These are phyloP conservation scores for Neopestalotiopsis clavispora DNA, from an alignment of 2,329 filamentous ascomycete species.

Conservation along the genomic window DNA sequence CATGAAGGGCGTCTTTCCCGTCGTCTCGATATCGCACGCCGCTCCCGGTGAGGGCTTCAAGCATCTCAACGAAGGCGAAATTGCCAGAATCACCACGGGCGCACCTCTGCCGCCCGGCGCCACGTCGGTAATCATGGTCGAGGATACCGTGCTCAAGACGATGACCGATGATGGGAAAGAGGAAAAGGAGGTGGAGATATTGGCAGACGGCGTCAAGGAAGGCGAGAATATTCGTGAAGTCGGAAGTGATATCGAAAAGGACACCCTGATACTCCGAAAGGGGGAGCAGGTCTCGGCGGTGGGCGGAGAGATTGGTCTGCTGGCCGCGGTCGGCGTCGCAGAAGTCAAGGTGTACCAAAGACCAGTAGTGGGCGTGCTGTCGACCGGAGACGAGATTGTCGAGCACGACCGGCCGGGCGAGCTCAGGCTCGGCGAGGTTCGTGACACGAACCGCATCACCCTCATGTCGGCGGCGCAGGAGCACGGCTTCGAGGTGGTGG, in stretches of 20 bases:
- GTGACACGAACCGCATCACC: slow-evolving; percentile 91
- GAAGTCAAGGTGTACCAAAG: slow-evolving; percentile 75
- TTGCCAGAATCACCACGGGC: slow-evolving; percentile 92
- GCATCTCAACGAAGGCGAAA: slow-evolving; percentile 71
- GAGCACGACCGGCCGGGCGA: slow-evolving; percentile 67
- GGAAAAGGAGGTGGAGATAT: slow-evolving; percentile 86
- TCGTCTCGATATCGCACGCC: slow-evolving; percentile 86
- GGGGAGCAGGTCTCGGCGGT: slow-evolving; percentile 85
- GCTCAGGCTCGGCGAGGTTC: slow-evolving; percentile 80
- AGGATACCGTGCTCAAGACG: slow-evolving; percentile 81
- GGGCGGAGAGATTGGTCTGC: slow-evolving; percentile 88
- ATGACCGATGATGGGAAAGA: slow-evolving; percentile 81
- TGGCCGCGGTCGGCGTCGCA: slow-evolving; percentile 81
- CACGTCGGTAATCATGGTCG: slow-evolving; percentile 94
- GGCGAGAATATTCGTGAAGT: slow-evolving; percentile 92
- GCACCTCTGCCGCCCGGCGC: slow-evolving; percentile 88
- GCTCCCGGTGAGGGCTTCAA: slow-evolving; percentile 68
- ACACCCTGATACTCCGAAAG: slow-evolving; percentile 71
- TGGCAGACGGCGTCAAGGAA: slow-evolving; percentile 74
- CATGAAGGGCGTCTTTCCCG: slow-evolving; percentile 82
- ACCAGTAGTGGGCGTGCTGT: slow-evolving; percentile 84
- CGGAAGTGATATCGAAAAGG: slow-evolving; percentile 81
- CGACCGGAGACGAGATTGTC: slow-evolving; percentile 94
- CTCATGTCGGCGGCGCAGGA: slow-evolving; percentile 77
- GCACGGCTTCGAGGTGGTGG: slow-evolving; percentile 78